Evolutionary conservation across 768 basidiomycete genomes (phyloP), one percentile per base, ranked within the genome.

Genomic region (Xerocomellus intermedius): DNA sequence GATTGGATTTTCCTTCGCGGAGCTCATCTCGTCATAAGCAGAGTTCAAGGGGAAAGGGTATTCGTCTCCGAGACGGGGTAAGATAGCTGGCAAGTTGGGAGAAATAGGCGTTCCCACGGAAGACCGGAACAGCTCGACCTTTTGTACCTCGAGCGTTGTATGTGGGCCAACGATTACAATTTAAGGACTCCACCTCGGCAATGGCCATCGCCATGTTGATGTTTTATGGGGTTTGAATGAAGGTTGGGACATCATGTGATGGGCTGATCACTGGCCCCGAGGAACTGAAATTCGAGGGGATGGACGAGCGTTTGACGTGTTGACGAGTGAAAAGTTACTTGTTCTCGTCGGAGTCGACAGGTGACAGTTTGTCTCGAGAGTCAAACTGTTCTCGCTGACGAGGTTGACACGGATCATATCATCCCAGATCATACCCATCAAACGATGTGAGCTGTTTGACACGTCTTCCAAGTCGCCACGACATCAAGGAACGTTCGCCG

Each of bases 81-180:
- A 2, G 35, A 14, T 21, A 17, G 39, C 37, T 12, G 12, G 22
- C 5, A 19, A 44, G 48, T 43, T 35, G 50, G 39, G 44, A 42
- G 48, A 47, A 17, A 41, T 24, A 4, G 47, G 52, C n/a, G 43
- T 65, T 66, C 57, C 57, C 64, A 65, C 64, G 54, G 8, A 57
- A 46, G 28, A 41, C 3, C 12, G 12, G 6, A 17, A 46, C 9
- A 2, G 2, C 3, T 17, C 14, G 30, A 44, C 35, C 54, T 65
- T 65, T 66, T 65, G 62, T 64, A 60, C 22, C 14, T 5, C 17
- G 19, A 49, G 30, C 17, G 42, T 21, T 39, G 41, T 13, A 30
- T 13, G 9, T 26, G 30, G 9, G 30, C 49, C 33, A 54, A 43
- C 14, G 10, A 12, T 21, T 28, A 53, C 50, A 17, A 39, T 57